A percentile compares a stretch with the other conserved stretches of the same genome.
phyloP scores from a whole-genome alignment of 495 filamentous ascomycete species.

The Hypoxylon lenormandii region DNA sequence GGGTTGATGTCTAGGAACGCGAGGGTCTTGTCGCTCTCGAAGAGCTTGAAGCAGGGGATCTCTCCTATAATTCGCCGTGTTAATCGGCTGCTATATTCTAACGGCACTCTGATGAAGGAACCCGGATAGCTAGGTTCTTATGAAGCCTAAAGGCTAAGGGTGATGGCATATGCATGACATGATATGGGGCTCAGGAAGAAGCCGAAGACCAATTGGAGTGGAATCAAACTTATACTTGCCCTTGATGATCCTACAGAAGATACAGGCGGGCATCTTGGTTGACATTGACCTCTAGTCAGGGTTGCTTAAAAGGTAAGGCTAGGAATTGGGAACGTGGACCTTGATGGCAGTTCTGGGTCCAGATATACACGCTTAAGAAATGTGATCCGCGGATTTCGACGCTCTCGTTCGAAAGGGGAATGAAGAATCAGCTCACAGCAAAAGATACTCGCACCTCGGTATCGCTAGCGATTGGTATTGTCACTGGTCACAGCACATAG shows the following conservation, averaged over 20 bases:
- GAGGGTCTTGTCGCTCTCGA: slow-evolving; percentile 89
- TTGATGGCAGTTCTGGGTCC: slow-evolving; percentile 29
- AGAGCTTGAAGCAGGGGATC: slow-evolving; percentile 94
- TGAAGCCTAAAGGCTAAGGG: too few species aligned
- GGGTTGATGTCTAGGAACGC: slow-evolving; percentile 98
- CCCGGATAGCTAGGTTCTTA: too few species aligned
- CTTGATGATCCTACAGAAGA: slow-evolving; percentile 99
- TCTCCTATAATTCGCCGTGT: slow-evolving; percentile 69
- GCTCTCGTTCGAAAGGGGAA: background rate
- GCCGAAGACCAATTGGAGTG: background rate
- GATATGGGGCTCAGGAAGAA: too few species aligned
- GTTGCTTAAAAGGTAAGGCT: slow-evolving; percentile 2
- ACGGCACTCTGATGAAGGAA: background rate
- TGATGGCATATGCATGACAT: too few species aligned
- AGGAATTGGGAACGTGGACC: slow-evolving; percentile 31
- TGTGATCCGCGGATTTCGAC: slow-evolving; percentile 12
- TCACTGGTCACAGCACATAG: background rate
- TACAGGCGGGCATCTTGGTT: slow-evolving; percentile 71
- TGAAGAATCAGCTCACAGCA: background rate
- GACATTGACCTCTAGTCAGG: slow-evolving; percentile 6
- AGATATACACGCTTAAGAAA: slow-evolving; percentile 31
- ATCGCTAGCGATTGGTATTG: background rate
- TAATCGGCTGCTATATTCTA: slow-evolving; percentile 28
- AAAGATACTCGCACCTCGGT: background rate
- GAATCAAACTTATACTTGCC: slow-evolving; percentile 62